A percentile compares a stretch with the other conserved stretches of the same genome.
These are phyloP conservation scores for Aspergillus bertholletiae DNA, from an alignment of 495 filamentous ascomycete species.

Conservation along the genomic window DNA sequence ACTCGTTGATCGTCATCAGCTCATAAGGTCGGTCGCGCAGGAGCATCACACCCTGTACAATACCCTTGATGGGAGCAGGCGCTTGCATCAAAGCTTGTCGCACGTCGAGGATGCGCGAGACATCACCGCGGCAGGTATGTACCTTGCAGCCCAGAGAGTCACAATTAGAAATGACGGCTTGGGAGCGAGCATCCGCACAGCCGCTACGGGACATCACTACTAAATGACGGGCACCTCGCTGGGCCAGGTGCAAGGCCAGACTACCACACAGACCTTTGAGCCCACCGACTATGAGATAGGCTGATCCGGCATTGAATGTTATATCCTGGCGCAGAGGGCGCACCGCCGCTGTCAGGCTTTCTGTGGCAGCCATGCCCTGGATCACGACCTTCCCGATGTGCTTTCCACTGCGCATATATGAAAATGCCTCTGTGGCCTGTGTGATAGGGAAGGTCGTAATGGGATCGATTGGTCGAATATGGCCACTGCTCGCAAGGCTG, in stretches of 20 bases:
- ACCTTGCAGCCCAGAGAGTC: slow-evolving; percentile 1
- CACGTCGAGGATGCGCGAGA: slow-evolving; percentile 5
- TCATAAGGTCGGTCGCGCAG: slow-evolving; percentile 10
- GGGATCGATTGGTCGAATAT: slow-evolving; percentile 34
- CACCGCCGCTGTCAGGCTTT: neutral
- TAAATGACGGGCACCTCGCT: slow-evolving; percentile 2
- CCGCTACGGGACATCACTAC: slow-evolving; percentile 10
- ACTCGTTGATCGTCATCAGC: slow-evolving; percentile 10
- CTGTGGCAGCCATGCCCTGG: neutral
- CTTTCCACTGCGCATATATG: slow-evolving; percentile 30
- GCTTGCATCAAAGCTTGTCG: slow-evolving; percentile 3
- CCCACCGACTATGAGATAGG: slow-evolving; percentile 8
- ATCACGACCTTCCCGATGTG: slow-evolving; percentile 49
- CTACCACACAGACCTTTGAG: slow-evolving; percentile 4
- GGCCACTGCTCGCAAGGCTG: slow-evolving; percentile 7
- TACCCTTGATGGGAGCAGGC: neutral
- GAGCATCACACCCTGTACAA: slow-evolving; percentile 12
- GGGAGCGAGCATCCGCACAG: slow-evolving; percentile 1
- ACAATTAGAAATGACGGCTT: neutral
- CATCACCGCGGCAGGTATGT: neutral
- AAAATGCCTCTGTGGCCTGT: slow-evolving; percentile 20
- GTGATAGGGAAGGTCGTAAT: slow-evolving; percentile 20
- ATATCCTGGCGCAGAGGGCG: neutral
- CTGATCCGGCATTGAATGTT: neutral
- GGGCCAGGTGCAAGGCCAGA: neutral